These are phyloP conservation scores for Licmophora abbreviata DNA, from an alignment of 108 stramenopile species.

Conservation along the genomic window DNA sequence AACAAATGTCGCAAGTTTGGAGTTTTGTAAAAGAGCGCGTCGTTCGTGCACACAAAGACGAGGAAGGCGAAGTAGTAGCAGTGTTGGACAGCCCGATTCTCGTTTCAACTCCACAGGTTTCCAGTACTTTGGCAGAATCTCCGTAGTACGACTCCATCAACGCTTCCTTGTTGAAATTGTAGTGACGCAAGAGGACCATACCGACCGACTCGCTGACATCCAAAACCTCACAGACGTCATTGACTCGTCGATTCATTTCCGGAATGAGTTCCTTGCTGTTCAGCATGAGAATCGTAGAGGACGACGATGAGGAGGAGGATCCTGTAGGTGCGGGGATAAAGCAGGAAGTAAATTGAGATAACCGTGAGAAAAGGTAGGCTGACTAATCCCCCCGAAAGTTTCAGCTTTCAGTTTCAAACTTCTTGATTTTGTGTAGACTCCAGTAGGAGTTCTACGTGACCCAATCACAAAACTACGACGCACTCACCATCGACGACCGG, in stretches of 20 bases:
- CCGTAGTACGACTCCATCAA: constrained; percentile 78
- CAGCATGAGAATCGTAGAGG: constrained; percentile 56
- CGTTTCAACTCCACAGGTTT: constrained; percentile 65
- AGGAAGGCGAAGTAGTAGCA: constrained; percentile 1
- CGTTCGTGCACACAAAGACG: constrained; percentile 47
- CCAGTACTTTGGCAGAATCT: constrained; percentile 52
- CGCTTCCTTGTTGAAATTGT: constrained; percentile 90
- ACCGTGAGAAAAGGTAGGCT: background rate
- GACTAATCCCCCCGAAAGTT: background rate
- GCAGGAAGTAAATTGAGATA: background rate
- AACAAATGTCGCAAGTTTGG: no score
- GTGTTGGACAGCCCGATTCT: constrained; percentile 18
- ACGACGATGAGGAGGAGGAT: background rate
- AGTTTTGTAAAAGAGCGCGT: no score
- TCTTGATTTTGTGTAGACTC: background rate
- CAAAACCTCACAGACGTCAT: constrained; percentile 75
- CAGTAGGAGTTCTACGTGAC: background rate
- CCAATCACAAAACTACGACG: background rate
- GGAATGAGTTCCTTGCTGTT: constrained; percentile 56
- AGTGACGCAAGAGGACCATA: constrained; percentile 76
- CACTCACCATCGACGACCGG: background rate
- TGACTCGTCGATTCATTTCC: constrained; percentile 57
- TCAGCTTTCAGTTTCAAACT: background rate
- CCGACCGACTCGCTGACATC: constrained; percentile 74
- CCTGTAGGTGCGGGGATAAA: background rate